Conservation (phyloP, 164 flowering plant species). For the Magnolia changhungtana region DNA sequence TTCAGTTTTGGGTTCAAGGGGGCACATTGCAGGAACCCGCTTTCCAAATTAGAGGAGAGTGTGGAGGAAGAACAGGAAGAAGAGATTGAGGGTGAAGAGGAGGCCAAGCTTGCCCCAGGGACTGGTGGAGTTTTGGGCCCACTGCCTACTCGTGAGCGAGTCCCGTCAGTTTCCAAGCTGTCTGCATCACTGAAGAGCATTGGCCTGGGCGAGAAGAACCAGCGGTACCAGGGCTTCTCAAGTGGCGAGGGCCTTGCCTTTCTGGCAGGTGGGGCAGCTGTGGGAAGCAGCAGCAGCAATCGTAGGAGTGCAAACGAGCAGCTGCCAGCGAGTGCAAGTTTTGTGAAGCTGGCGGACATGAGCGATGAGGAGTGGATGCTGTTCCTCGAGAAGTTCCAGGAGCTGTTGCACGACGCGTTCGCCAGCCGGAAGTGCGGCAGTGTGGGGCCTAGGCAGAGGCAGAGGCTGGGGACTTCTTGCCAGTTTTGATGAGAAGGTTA, state of each 20-base stretch:
- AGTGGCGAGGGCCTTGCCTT: constrained; percentile 27
- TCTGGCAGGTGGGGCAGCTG: constrained; percentile 16
- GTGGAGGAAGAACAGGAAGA: constrained; percentile 32
- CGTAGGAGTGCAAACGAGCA: constrained; percentile 45
- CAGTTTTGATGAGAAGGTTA: constrained; percentile 41
- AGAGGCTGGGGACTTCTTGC: constrained; percentile 71
- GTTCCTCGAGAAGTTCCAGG: constrained; percentile 49
- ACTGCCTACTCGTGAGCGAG: constrained; percentile 10
- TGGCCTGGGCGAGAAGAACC: constrained; percentile 45
- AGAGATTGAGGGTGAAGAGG: constrained; percentile 18
- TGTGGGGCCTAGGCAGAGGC: constrained; percentile 44
- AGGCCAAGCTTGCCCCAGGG: background rate
- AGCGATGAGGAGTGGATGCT: constrained; percentile 50
- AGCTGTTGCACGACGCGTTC: constrained; percentile 44
- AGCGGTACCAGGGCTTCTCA: constrained; percentile 24
- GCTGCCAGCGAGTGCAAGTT: constrained; percentile 42
- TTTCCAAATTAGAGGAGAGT: constrained; percentile 45
- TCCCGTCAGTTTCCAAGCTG: constrained; percentile 42
- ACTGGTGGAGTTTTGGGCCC: background rate
- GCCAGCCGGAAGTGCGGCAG: constrained; percentile 28
- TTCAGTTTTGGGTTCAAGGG: constrained; percentile 18
- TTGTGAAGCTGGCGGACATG: constrained; percentile 53
- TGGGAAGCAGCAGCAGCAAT: constrained; percentile 11
- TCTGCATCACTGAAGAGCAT: constrained; percentile 62
- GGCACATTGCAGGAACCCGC: constrained; percentile 27